Evolutionary conservation across 345 rosid genomes (phyloP).

Genomic region (Angophora floribunda): DNA sequence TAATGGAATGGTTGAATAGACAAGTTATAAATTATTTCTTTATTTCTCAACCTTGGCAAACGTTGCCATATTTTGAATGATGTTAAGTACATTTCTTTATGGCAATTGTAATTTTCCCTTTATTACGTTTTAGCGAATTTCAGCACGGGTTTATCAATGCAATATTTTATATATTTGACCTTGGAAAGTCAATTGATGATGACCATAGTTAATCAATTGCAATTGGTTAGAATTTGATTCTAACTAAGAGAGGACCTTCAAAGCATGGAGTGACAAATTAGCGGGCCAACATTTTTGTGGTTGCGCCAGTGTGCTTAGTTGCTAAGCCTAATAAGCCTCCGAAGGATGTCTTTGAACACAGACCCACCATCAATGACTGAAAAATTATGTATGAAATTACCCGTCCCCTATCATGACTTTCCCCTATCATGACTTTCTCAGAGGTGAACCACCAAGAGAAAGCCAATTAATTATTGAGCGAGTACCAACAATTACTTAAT

Average conservation of each 20-base stretch:
- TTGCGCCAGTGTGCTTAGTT: not conserved
- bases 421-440: not conserved
- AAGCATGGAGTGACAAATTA: not conserved
- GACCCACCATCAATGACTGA: too few relatives aligned
- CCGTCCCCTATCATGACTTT: not conserved
- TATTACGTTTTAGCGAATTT: not conserved
- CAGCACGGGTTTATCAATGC: rapidly evolving
- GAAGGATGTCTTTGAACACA: not conserved
- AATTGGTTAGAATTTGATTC: not conserved
- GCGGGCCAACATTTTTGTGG: not conserved
- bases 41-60: not conserved
- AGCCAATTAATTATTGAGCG: not conserved
- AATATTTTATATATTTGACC: not conserved
- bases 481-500: not conserved
- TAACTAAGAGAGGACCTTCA: not conserved
- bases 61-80: not conserved
- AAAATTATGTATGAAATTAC: not conserved
- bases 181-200: not conserved
- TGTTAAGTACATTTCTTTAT: not conserved
- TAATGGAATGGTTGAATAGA: not conserved
- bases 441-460: not conserved
- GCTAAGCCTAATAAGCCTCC: not conserved
- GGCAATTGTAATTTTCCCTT: not conserved
- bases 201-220: not conserved
- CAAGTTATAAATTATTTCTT: not conserved